Evolutionary conservation across 768 basidiomycete species (phyloP), one percentile per base, ranked within the genome.

Genomic region (Zangia roseola): DNA sequence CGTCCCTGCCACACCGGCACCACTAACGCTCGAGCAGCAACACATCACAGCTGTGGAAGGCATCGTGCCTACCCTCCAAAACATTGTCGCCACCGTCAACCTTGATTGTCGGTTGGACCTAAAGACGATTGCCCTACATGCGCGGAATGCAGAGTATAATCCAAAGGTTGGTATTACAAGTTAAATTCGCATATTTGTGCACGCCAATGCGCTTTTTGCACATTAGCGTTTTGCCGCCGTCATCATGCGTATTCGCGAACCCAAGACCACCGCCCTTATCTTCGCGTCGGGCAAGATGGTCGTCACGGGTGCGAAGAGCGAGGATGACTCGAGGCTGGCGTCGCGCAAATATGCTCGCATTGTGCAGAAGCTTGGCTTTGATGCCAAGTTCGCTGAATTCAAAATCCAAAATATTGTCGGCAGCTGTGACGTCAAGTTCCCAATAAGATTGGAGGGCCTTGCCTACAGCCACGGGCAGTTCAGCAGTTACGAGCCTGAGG

Each of bases 261-360:
- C 97, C 43, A 99, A 99, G 79, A 99, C 97, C 51, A 99, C 97
- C 43, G 97, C 95, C 20, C 84, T 99, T 59, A 98, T 99, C 71
- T 99, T 99, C 71, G 97, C 97, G 28, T 95, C 93, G 49, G 97
- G 97, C 66, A 99, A 98, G 82, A 98, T 99, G 91, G 97, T 99
- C 69, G 95, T 98, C 50, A 98, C 97, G 34, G 97, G 97, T 67
- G 97, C 97, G 40, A 99, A 98, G 79, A 93, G 91, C 26, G 95
- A 98, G 71, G 95, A 98, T 69, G 94, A 99, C 64, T 94, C 93
- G 60, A 83, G 94, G 43, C 75, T 98, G 53, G 95, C 97, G 43
- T 95, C 94, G 60, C 86, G 95, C 67, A 99, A 99, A 73, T 98
- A 98, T 71, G 97, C 97, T 39, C 87, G 97, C 44, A 99, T 99